A percentile compares a stretch with the other conserved stretches of the same genome.
phyloP scores from a whole-genome alignment of 139 green algal species.

The Chlorella ohadii region DNA sequence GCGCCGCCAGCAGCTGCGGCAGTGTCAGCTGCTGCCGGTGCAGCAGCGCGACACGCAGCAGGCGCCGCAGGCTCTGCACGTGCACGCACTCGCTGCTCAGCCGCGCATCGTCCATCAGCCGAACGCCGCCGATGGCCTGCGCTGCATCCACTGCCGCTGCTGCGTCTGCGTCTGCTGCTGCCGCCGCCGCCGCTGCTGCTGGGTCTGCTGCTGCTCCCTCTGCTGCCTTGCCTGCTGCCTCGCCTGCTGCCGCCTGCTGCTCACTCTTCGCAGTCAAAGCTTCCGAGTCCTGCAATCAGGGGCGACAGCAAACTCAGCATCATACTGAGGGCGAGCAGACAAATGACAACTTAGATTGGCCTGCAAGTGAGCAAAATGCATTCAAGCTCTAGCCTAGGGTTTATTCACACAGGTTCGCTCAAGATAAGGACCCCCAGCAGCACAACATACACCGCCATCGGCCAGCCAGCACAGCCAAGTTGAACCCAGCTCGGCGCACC shows the following conservation, averaged over 20 bases:
- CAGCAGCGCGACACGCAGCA: background rate
- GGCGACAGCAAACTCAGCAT: no score
- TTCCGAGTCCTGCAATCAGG: no score
- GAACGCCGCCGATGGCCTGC: background rate
- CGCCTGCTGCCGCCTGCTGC: background rate
- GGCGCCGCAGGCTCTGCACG: background rate
- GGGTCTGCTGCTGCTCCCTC: background rate
- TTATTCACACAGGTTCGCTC: no score
- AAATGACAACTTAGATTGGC: no score
- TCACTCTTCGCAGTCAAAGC: background rate
- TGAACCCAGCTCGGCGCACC: no score
- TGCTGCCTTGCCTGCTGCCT: background rate
- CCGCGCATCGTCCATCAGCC: background rate
- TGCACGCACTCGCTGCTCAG: background rate
- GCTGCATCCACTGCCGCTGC: background rate
- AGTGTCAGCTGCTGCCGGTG: background rate
- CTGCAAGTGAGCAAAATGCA: background rate
- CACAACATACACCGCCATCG: no score
- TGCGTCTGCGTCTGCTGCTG: background rate
- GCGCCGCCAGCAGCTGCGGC: background rate
- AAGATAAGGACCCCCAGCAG: background rate
- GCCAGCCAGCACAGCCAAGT: no score
- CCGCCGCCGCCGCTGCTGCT: background rate
- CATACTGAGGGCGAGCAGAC: no score
- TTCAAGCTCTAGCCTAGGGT: background rate